A percentile compares a stretch with the other conserved stretches of the same genome.
phyloP scores from a whole-genome alignment of 1,284 basidiomycete species.

The Ganoderma leucocontextum region DNA sequence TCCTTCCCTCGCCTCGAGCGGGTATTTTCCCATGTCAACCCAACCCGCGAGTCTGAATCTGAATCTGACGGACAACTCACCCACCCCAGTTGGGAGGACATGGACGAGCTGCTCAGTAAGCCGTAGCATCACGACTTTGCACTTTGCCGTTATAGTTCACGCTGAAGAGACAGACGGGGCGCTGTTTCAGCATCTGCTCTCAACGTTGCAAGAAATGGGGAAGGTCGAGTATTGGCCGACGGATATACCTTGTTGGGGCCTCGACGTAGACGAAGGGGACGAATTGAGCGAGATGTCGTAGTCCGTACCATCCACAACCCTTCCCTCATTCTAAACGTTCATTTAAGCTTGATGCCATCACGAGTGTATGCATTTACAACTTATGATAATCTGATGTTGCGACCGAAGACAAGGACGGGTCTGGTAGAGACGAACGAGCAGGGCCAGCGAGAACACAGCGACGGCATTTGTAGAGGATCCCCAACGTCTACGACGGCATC shows the following conservation, averaged over 20 bases:
- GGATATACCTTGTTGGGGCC: not conserved
- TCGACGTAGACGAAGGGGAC: not conserved
- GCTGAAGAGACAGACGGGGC: not conserved
- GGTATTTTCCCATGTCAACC: not conserved
- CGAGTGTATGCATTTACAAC: conserved; percentile 19
- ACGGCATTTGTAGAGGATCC: not conserved
- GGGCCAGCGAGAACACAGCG: not conserved
- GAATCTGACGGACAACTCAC: not conserved
- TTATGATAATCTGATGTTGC: conserved; percentile 23
- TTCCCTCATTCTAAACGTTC: not conserved
- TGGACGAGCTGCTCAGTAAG: not conserved
- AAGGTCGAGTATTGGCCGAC: not conserved
- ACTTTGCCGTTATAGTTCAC: not conserved
- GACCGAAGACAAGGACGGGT: conserved; percentile 17
- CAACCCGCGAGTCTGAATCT: not conserved
- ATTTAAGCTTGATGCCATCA: not conserved
- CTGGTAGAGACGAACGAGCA: not conserved
- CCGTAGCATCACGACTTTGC: not conserved
- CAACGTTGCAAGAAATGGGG: not conserved
- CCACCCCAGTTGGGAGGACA: not conserved
- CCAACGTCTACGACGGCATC: not conserved
- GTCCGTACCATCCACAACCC: not conserved
- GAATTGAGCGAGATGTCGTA: not conserved
- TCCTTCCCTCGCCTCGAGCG: not conserved
- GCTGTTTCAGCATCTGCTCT: not conserved